Evolutionary conservation across 2,329 filamentous ascomycete genomes (phyloP), one percentile per base, ranked within the genome.

Genomic region (Diaporthe destruens): DNA sequence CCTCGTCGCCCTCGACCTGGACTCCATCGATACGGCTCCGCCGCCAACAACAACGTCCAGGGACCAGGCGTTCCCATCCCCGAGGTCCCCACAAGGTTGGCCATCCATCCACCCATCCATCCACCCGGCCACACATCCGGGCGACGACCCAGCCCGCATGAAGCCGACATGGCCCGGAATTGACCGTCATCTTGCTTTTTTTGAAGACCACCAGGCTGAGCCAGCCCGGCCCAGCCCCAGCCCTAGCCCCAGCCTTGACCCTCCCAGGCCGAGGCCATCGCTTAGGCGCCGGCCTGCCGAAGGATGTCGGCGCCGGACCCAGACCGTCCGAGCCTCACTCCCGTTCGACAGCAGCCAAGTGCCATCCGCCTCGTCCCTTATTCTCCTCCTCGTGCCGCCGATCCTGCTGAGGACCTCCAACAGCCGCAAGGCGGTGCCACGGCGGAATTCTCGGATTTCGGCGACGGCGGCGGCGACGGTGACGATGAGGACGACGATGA

Each of bases 321-420:
- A 63, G 74, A 72, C 72, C 80, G 76, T 76, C 76, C 77, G 77
- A 79, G 76, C 76, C 79, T 75, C 71, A 75, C 76, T 75, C 82
- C 83, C 51, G 79, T 83, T 70, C 80, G 82, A 74, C 81, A 84
- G 77, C 76, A 85, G 82, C 76, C 78, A 78, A 53, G 79, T 81
- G 81, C 82, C 73, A 87, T 87, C 76, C 85, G 86, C 65, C 76
- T 87, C 71, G 86, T 87, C 65, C 85, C 85, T 25, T 87, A 87
- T 75, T 84, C 85, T 29, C 85, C 85, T 85, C 9, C 67, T n/a
- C 51, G 42, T n/a, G 67, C 82, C 82, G 63, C 79, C 49, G 44
- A 68, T 4, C 34, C 47, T 4, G 53, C 36, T 3, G 69, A 72
- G 57, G 80, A 81, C 63, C 74, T 74, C 69, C 76, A 78, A 29